A percentile compares a stretch with the other conserved stretches of the same genome.
Conservation (phyloP, 345 rosid species). For the Murraya paniculata region DNA sequence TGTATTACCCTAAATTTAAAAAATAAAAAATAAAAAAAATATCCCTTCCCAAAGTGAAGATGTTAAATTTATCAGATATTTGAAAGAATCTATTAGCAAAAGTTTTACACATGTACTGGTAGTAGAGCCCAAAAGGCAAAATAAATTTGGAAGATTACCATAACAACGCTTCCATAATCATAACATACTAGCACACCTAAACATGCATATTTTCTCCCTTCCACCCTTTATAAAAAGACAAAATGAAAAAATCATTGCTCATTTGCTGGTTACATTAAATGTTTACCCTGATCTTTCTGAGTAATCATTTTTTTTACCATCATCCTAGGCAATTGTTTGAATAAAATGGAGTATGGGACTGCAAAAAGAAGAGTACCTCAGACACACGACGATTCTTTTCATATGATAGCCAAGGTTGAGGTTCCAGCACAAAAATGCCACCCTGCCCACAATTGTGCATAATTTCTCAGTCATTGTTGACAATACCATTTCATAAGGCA, state of each 20-base stretch:
- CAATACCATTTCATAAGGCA: not conserved
- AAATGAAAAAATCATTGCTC: too few relatives aligned
- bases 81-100: not conserved
- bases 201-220: not conserved
- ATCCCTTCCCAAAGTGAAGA: not conserved
- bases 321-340: not conserved
- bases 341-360: not conserved
- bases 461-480: slow-evolving; percentile 6
- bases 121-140: not conserved
- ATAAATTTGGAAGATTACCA: not conserved
- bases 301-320: not conserved
- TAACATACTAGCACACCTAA: not conserved
- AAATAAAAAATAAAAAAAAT: not conserved
- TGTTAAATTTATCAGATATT: not conserved
- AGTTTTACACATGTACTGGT: not conserved
- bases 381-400: slow-evolving; percentile 73
- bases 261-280: not conserved
- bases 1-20: too few relatives aligned
- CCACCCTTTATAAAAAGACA: not conserved
- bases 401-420: slow-evolving; percentile 97
- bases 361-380: slow-evolving; percentile 44
- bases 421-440: slow-evolving; percentile 83
- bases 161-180: not conserved
- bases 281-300: not conserved
- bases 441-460: slow-evolving; percentile 50